Evolutionary conservation across 805 yeast species (phyloP), one percentile per base, ranked within the genome.

Genomic region (Alloascoidea africana): DNA sequence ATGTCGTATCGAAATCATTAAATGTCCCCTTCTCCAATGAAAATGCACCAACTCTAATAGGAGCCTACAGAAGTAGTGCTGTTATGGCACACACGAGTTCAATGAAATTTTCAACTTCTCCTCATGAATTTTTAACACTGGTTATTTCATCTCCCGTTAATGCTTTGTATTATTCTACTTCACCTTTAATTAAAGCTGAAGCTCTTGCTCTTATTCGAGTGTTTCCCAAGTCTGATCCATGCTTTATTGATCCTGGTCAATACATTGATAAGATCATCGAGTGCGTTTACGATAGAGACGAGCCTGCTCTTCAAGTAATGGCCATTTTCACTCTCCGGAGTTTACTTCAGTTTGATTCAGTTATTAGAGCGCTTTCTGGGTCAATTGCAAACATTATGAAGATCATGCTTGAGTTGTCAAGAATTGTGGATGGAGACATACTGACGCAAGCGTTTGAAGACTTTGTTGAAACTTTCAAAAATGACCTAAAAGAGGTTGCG

Each of bases 281-380:
- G n/a, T 8, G n/a, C 30, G 30, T 23, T 23, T 23, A 23, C n/a
- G 8, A n/a, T 23, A 8, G n/a, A 8, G 30, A 23, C n/a, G 30
- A 23, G 30, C 30, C 30, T 8, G 30, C 30, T 23, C 30, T 23
- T 23, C 30, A 23, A 23, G n/a, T 23, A 23, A 23, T 23, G 30
- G 30, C 30, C n/a, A 23, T 23, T 23, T 23, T 23, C 30, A 23
- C 30, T n/a, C 30, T 23, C n/a, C 30, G 30, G n/a, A 23, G 30
- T 23, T 23, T 23, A n/a, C n/a, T 23, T 8, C 30, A 23, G 30
- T 23, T 23, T 23, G n/a, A n/a, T n/a, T 23, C 30, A 23, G 30
- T 23, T 8, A 23, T 23, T 23, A 23, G n/a, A 8, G 30, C 30
- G n/a, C n/a, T 23, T 8, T 23, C 30, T 8, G 13, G n/a, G n/a